These are phyloP conservation scores for Xerophyta viscosa DNA, from an alignment of 106 monocot species.

Conservation along the genomic window DNA sequence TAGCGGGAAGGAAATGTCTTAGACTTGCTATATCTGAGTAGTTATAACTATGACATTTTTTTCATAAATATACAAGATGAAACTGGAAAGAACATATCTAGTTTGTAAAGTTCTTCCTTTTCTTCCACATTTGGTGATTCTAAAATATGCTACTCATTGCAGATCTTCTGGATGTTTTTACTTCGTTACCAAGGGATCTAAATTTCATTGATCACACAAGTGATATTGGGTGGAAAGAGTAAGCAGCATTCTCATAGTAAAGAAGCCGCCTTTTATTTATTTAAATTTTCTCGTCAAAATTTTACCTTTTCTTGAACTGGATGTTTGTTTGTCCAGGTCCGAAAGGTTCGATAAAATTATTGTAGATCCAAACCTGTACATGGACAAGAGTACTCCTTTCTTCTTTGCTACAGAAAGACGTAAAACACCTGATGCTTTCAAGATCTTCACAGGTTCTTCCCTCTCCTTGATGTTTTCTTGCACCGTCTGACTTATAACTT, in stretches of 20 bases:
- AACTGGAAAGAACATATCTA: no score
- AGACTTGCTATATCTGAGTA: no score
- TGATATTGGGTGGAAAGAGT: constrained; percentile 41
- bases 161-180: constrained; percentile 38
- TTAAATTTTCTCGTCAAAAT: no score
- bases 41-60: no score
- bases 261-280: no score
- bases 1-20: no score
- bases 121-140: no score
- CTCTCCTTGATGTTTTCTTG: no score
- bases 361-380: constrained; percentile 35
- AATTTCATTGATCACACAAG: constrained; percentile 38
- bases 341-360: constrained; percentile 45
- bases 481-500: not conserved
- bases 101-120: no score
- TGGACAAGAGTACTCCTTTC: constrained; percentile 1
- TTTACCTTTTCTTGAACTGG: not conserved
- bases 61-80: no score
- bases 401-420: constrained; percentile 15
- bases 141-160: not conserved
- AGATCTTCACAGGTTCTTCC: constrained; percentile 36
- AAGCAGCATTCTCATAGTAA: constrained; percentile 7
- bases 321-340: constrained; percentile 17
- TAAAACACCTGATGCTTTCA: constrained; percentile 29
- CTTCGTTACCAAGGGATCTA: constrained; percentile 23